Conservation (phyloP, 495 filamentous ascomycete genomes). For the Aspergillus leporis region DNA sequence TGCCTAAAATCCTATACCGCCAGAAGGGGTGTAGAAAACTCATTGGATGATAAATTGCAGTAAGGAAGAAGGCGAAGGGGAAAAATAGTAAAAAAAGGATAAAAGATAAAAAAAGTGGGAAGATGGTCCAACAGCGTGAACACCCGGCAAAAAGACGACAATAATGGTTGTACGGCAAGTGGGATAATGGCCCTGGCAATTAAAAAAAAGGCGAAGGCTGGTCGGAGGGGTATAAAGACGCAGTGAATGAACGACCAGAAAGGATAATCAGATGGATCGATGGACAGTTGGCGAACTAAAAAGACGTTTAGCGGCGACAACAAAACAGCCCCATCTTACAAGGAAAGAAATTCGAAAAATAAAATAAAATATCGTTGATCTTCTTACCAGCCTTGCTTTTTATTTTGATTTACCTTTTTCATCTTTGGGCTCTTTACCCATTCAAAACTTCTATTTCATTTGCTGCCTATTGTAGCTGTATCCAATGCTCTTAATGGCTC, state of each 20-base stretch:
- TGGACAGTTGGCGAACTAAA: slow-evolving; percentile 5
- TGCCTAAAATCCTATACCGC: slow-evolving; percentile 8
- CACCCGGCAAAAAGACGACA: background rate
- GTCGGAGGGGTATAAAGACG: slow-evolving; percentile 3
- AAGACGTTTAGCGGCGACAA: slow-evolving; percentile 13
- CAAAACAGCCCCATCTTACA: slow-evolving; percentile 10
- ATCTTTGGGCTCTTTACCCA: background rate
- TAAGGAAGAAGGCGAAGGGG: background rate
- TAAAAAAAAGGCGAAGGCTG: slow-evolving; percentile 9
- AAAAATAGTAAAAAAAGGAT: slow-evolving; percentile 1
- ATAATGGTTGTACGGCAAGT: background rate
- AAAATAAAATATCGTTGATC: background rate
- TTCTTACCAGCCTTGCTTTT: background rate
- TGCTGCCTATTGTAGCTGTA: background rate
- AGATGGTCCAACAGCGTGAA: background rate
- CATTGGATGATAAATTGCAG: background rate
- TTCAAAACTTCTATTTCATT: background rate
- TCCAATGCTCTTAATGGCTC: background rate
- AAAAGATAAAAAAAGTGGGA: slow-evolving; percentile 2
- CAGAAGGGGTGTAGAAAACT: background rate
- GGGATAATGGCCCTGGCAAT: background rate
- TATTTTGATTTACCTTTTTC: background rate
- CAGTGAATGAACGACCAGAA: background rate
- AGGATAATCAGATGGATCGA: background rate
- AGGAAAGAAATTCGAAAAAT: background rate